phyloP scores from a whole-genome alignment of 2,329 filamentous ascomycete genomes.

The Fusarium illudens region DNA sequence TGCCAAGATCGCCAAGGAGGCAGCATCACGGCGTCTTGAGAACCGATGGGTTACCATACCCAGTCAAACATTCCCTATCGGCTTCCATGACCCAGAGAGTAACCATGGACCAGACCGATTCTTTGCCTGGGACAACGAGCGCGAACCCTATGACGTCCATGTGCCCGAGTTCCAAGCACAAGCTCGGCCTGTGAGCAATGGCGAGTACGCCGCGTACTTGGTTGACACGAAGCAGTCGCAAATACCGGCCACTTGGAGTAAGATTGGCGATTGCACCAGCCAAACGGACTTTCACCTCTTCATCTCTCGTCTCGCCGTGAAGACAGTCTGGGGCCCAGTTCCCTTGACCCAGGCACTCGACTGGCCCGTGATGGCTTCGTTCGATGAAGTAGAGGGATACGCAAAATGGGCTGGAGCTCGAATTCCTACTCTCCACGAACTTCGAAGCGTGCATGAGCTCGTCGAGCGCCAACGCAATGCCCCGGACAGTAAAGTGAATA shows the following conservation, averaged over 20 bases:
- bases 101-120: slow-evolving; percentile 14
- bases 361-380: slow-evolving; percentile 26
- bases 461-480: slow-evolving; percentile 4
- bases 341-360: slow-evolving; percentile 10
- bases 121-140: slow-evolving; percentile 32
- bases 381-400: slow-evolving; percentile 21
- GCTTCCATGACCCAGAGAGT: slow-evolving; percentile 10
- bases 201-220: slow-evolving; percentile 14
- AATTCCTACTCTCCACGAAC: slow-evolving; percentile 18
- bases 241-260: slow-evolving; percentile 12
- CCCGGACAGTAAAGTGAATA: slow-evolving; percentile 4
- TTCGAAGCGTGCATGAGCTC: slow-evolving; percentile 21
- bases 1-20: slow-evolving; percentile 12
- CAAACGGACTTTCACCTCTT: background rate
- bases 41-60: slow-evolving; percentile 13
- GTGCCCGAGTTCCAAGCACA: slow-evolving; percentile 2
- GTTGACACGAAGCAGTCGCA: background rate
- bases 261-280: background rate
- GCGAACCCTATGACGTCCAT: slow-evolving; percentile 10
- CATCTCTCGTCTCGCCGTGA: slow-evolving; percentile 10
- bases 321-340: slow-evolving; percentile 14
- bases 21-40: background rate
- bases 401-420: slow-evolving; percentile 11
- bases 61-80: background rate
- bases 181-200: slow-evolving; percentile 20